Evolutionary conservation across 139 green algal species (phyloP).

Genomic region (Chlorella sp.): DNA sequence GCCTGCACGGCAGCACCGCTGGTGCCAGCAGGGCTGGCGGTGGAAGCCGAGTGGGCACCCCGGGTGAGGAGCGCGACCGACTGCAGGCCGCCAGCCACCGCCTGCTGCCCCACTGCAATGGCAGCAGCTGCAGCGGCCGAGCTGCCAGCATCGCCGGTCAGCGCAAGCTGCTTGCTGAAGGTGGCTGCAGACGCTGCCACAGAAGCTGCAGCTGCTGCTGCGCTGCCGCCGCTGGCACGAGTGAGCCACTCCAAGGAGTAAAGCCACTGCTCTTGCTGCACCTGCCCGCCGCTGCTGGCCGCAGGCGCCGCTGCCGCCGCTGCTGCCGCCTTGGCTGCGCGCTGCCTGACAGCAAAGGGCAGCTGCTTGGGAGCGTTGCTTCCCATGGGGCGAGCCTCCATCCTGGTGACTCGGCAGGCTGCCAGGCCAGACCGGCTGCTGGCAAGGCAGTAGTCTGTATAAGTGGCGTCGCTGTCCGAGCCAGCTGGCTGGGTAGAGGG

Average conservation of each 20-base stretch:
- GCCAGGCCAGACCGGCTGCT: background rate
- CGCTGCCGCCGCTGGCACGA: background rate
- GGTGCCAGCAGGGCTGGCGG: background rate
- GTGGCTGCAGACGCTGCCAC: background rate
- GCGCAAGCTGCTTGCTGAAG: background rate
- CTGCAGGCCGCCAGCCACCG: background rate
- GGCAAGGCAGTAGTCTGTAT: conserved; percentile 28
- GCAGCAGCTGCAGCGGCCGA: background rate
- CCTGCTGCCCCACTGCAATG: conserved; percentile 25
- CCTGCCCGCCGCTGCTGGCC: too few relatives aligned
- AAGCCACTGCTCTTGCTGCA: conserved; percentile 21
- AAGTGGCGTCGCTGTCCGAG: background rate
- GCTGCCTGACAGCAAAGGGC: background rate
- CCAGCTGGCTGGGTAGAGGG: background rate
- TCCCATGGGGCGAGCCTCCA: conserved; percentile 36
- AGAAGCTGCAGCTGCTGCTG: background rate
- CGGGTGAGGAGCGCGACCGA: conserved; percentile 10
- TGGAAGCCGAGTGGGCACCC: background rate
- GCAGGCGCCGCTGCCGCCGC: background rate
- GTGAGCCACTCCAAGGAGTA: conserved; percentile 39
- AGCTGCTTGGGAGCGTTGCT: background rate
- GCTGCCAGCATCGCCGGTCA: background rate
- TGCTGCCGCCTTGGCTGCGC: background rate
- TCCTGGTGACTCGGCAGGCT: conserved; percentile 7
- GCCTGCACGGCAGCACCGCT: background rate